Conservation (phyloP, 352 stramenopile species). For the Globisporangium cederbergense region DNA sequence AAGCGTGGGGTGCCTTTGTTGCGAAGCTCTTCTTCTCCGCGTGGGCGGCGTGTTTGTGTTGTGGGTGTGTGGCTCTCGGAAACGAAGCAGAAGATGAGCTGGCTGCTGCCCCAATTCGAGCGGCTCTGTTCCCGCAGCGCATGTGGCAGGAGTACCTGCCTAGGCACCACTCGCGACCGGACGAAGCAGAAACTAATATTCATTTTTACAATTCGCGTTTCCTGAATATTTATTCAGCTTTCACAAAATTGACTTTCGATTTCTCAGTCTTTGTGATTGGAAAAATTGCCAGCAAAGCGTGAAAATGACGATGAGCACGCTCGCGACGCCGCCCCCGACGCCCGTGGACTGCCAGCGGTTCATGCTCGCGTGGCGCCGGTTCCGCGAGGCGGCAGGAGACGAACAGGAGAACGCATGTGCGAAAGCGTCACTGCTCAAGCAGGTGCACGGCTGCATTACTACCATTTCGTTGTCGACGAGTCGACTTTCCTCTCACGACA, state of each 20-base stretch:
- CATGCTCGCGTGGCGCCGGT: slow-evolving; percentile 52
- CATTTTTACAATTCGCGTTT: no score
- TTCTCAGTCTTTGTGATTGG: no score
- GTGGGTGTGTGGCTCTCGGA: slow-evolving; percentile 11
- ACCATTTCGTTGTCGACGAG: background rate
- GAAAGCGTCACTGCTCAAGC: slow-evolving; percentile 4
- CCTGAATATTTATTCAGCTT: no score
- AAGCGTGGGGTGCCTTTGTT: background rate
- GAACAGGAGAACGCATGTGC: background rate
- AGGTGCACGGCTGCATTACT: background rate
- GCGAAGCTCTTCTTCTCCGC: slow-evolving; percentile 2
- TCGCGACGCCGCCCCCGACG: background rate
- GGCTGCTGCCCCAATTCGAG: no score
- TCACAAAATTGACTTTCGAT: no score
- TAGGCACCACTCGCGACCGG: no score
- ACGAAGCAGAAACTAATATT: no score
- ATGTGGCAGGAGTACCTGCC: no score
- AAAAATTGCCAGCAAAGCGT: no score
- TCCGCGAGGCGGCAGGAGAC: slow-evolving; percentile 10
- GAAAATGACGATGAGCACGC: no score
- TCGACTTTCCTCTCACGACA: background rate
- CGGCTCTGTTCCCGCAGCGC: no score
- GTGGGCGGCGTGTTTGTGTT: background rate
- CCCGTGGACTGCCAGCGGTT: slow-evolving; percentile 54
- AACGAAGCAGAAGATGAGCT: slow-evolving; percentile 3